phyloP scores from a whole-genome alignment of 140 eudicot genomes.

The Bidens hawaiensis region DNA sequence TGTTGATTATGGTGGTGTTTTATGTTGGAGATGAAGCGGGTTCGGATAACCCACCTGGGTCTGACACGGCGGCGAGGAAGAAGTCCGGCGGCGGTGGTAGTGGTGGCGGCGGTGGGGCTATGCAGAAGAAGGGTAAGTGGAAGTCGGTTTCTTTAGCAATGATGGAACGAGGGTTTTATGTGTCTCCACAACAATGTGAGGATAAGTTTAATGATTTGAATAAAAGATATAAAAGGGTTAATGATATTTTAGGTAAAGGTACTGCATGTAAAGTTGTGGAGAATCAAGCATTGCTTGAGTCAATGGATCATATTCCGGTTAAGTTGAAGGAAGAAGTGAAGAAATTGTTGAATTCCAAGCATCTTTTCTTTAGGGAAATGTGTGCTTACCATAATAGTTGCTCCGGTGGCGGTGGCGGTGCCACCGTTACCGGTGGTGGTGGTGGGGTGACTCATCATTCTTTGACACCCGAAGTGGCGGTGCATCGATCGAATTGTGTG shows the following conservation, averaged over 20 bases:
- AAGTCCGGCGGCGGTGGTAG: constrained; percentile 25
- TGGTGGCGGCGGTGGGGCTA: constrained; percentile 42
- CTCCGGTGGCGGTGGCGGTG: constrained; percentile 21
- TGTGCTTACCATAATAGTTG: constrained; percentile 89
- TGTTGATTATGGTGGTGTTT: constrained; percentile 76
- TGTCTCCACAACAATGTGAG: constrained; percentile 97
- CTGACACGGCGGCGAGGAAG: constrained; percentile 31
- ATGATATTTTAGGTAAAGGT: constrained; percentile 82
- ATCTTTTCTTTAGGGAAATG: constrained; percentile 90
- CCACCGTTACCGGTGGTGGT: background rate
- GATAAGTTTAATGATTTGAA: constrained; percentile 91
- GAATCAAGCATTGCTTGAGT: constrained; percentile 68
- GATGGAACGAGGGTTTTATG: constrained; percentile 90
- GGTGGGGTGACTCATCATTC: constrained; percentile 21
- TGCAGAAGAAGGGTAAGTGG: constrained; percentile 98
- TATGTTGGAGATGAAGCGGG: constrained; percentile 76
- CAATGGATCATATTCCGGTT: constrained; percentile 60
- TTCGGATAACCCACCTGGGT: constrained; percentile 33
- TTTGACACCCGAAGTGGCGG: constrained; percentile 26
- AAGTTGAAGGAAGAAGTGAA: constrained; percentile 77
- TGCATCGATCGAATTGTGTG: constrained; percentile 33
- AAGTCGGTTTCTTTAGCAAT: constrained; percentile 89
- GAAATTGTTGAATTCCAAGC: constrained; percentile 85
- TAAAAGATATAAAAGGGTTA: constrained; percentile 90
- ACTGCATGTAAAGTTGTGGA: constrained; percentile 82